Evolutionary conservation across 192 early-diverging fungal species (phyloP).

Genomic region (Funneliformis geosporum): DNA sequence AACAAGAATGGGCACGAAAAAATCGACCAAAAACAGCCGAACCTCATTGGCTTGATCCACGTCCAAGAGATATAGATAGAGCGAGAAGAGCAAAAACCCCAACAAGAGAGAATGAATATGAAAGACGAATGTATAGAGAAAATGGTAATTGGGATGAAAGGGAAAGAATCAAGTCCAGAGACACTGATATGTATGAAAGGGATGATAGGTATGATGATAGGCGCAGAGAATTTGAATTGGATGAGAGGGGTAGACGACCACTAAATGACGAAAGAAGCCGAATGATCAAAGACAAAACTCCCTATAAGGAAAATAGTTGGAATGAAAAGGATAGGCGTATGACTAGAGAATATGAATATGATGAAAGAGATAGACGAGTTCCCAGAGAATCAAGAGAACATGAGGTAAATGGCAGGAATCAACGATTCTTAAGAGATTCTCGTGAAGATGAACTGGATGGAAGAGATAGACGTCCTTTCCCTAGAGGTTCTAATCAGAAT

Average conservation of each 20-base stretch:
- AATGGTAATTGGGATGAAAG: neutral
- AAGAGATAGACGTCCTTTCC: constrained; percentile 15
- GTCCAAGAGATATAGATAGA: neutral
- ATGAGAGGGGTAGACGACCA: constrained; percentile 4
- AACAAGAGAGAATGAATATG: neutral
- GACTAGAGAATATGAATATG: neutral
- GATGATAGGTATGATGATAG: constrained; percentile 1
- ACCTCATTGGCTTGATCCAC: neutral
- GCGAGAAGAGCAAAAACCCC: neutral
- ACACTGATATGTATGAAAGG: constrained; percentile 4
- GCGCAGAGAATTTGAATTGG: neutral
- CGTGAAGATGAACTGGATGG: neutral
- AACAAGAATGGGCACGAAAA: neutral
- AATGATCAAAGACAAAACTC: neutral
- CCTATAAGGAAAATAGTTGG: constrained; percentile 15
- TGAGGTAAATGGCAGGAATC: neutral
- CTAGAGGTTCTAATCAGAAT: neutral
- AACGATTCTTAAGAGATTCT: neutral
- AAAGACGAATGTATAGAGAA: neutral
- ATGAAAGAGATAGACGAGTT: neutral
- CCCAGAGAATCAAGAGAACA: neutral
- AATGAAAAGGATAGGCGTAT: neutral
- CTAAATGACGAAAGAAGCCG: neutral
- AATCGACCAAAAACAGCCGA: neutral
- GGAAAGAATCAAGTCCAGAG: neutral